A percentile compares a stretch with the other conserved stretches of the same genome.
Conservation (phyloP, 257 asterid genomes). For the Leonotis leonurus region DNA sequence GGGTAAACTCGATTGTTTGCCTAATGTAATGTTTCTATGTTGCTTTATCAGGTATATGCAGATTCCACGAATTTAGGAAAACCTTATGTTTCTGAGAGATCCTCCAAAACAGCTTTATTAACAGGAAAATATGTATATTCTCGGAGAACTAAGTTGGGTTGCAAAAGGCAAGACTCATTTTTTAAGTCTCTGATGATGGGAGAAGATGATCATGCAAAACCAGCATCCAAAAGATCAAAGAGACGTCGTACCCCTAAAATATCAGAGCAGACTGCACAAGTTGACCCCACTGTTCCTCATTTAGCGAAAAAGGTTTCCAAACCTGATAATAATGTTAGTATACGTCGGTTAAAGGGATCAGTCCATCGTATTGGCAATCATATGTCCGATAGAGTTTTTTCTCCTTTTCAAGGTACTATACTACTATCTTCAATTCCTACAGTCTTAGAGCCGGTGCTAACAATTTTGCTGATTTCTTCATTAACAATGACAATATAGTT, state of each 20-base stretch:
- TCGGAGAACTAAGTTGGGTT: slow-evolving; percentile 45
- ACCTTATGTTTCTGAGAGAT: slow-evolving; percentile 26
- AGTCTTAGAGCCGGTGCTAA: slow-evolving; percentile 3
- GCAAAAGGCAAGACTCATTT: slow-evolving; percentile 35
- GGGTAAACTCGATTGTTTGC: background rate
- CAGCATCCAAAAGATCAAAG: slow-evolving; percentile 41
- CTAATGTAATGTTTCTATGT: slow-evolving; percentile 4
- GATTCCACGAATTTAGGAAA: slow-evolving; percentile 22
- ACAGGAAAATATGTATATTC: slow-evolving; percentile 45
- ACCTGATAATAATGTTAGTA: slow-evolving; percentile 24
- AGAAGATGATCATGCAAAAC: slow-evolving; percentile 28
- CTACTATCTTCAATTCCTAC: slow-evolving; percentile 12
- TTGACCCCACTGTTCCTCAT: slow-evolving; percentile 12
- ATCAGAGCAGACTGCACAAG: slow-evolving; percentile 20
- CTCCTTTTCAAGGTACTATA: slow-evolving; percentile 47
- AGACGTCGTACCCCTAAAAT: slow-evolving; percentile 27
- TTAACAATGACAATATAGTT: slow-evolving; percentile 17
- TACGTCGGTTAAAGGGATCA: slow-evolving; percentile 23
- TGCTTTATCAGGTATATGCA: slow-evolving; percentile 32
- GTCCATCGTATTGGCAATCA: slow-evolving; percentile 22
- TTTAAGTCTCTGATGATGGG: slow-evolving; percentile 32
- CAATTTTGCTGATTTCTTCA: background rate
- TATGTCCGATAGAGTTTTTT: slow-evolving; percentile 29
- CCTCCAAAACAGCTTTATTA: slow-evolving; percentile 34
- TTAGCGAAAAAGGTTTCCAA: slow-evolving; percentile 20